Base-by-base conservation (phyloP, 208 protist genomes). In the Vickermania ingenoplastis region DNA sequence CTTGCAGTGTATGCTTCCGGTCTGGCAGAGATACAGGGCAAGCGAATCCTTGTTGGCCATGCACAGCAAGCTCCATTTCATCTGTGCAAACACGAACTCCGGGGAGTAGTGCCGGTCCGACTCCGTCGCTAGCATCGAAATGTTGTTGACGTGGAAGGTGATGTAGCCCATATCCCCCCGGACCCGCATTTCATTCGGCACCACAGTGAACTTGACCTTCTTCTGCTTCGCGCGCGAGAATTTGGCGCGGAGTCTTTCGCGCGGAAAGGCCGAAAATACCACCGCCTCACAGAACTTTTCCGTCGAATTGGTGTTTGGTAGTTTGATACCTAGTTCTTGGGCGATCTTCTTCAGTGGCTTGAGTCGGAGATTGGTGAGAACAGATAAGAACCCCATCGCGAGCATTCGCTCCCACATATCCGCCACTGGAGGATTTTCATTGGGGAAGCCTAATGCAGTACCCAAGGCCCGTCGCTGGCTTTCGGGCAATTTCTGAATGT, bases 91-190 rank as follows among this genome's bases (percentile, higher is more conserved):
- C 64, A 77, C 74, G 67, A 95, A 95, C 68, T 95, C 84, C 5
- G 88, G 88, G 25, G 88, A 95, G 72, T 95, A 95, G 61, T 91
- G 84, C 27, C 84, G 79, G 49, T 95, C 85, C 57, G 81, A 87
- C 57, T 95, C 82, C 66, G 86, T 87, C 41, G 75, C 68, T 54
- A 95, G 61, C 66, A 89, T 79, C 23, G 88, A 95, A 59, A 95
- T 85, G 70, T 95, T 90, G 67, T 81, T 74, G 22, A 95, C 79
- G 30, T 89, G 73, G 63, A 95, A 95, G 2, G 88, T 77, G 50
- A 95, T 89, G 71, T 89, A 95, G 52, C 88, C 88, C 88, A 95
- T 95, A 69, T 95, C 84, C 13, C 88, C 88, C 59, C 89, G 88
- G 41, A 69, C 71, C 45, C 59, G 66, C 79, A 92, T 90, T 30